These are phyloP conservation scores for Perkinsus olseni DNA, from an alignment of 169 alveolate species.

Conservation along the genomic window DNA sequence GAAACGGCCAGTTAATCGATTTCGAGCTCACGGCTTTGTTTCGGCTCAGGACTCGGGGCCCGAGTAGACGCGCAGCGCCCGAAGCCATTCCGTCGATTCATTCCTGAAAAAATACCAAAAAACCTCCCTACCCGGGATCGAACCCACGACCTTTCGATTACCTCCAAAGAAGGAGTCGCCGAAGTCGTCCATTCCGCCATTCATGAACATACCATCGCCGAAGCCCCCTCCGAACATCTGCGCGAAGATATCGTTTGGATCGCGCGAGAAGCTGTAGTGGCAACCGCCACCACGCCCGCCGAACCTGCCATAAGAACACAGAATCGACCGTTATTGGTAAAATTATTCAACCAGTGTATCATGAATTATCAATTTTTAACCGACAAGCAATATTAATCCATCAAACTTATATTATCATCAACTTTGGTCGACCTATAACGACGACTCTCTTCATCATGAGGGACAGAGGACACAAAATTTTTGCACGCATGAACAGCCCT, in stretches of 20 bases:
- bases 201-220: neutral
- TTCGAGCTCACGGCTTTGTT: neutral
- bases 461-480: too few relatives aligned
- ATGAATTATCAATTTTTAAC: too few relatives aligned
- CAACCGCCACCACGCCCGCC: constrained; percentile 30
- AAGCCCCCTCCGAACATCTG: neutral
- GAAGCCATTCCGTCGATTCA: neutral
- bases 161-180: neutral
- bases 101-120: neutral
- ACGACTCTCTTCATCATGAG: too few relatives aligned
- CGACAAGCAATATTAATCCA: too few relatives aligned
- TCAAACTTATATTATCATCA: too few relatives aligned
- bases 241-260: neutral
- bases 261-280: neutral
- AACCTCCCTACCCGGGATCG: neutral
- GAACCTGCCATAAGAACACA: constrained; percentile 34
- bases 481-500: too few relatives aligned
- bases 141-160: neutral
- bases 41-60: neutral
- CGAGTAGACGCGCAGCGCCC: neutral
- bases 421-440: too few relatives aligned
- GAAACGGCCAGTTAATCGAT: too few relatives aligned
- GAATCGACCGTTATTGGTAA: too few relatives aligned
- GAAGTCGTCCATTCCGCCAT: neutral
- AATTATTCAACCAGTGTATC: too few relatives aligned